Evolutionary conservation across 345 rosid genomes (phyloP).

Genomic region (Aquilaria malaccensis): DNA sequence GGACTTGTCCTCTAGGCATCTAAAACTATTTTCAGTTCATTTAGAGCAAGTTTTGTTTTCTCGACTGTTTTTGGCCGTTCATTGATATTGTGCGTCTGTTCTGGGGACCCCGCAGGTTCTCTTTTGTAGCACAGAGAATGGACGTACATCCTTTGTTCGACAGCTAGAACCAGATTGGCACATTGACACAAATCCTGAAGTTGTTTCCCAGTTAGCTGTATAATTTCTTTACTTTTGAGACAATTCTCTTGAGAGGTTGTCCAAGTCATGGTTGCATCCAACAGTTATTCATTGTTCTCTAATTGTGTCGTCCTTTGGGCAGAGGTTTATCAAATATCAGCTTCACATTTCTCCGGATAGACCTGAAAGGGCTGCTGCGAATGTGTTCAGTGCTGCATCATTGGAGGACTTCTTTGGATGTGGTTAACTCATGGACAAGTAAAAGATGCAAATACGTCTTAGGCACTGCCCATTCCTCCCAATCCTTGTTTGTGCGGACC

Average conservation of each 20-base stretch:
- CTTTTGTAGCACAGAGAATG: conserved; percentile 78
- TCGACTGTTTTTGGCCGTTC: no score
- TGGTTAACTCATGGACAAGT: conserved; percentile 22
- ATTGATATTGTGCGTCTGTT: no score
- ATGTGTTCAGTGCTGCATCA: conserved; percentile 61
- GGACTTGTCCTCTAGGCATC: no score
- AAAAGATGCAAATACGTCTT: conserved; percentile 10
- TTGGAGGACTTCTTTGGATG: conserved; percentile 76
- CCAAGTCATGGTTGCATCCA: no score
- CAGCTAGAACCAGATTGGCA: conserved; percentile 98
- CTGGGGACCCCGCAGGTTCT: conserved; percentile 16
- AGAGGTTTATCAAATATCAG: conserved; percentile 89
- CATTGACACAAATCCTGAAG: conserved; percentile 68
- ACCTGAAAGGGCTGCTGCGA: conserved; percentile 51
- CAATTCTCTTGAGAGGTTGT: not conserved
- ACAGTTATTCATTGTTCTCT: no score
- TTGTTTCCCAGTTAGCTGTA: conserved; percentile 71
- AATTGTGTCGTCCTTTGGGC: conserved; percentile 11
- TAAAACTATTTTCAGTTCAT: no score
- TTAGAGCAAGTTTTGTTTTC: no score
- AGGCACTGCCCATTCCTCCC: not conserved
- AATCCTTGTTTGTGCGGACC: no score
- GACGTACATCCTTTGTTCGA: conserved; percentile 78
- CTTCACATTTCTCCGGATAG: conserved; percentile 56
- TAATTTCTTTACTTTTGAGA: conserved; percentile 6